Evolutionary conservation across 2,329 filamentous ascomycete genomes (phyloP), one percentile per base, ranked within the genome.

Genomic region (Rhinocladiella similis): DNA sequence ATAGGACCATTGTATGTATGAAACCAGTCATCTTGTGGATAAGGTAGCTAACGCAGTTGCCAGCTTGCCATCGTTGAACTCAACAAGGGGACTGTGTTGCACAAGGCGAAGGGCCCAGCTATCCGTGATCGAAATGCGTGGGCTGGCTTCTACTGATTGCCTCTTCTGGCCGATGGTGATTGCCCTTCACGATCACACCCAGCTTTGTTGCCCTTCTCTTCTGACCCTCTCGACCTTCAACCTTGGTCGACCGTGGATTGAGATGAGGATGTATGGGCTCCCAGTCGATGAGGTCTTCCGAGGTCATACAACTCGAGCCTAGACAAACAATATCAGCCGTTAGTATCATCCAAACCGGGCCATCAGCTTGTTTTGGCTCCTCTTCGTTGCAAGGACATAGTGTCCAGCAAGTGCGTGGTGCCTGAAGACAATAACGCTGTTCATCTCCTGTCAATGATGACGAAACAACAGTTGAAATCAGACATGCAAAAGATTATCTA

Each of bases 51-150:
- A 35, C 41, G 19, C 19, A 12, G 14, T 18, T 38, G 14, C n/a
- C 27, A 61, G 59, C 54, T 58, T 33, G 59, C 59, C 33, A 42
- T 56, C n/a, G 48, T 61, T 19, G 52, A 59, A 20, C 18, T 61
- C 22, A 49, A 59, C 41, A 16, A 41, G 16, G 42, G 43, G 29
- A 36, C 27, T 5, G 46, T 61, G 9, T 16, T 61, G 12, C 47
- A 50, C 29, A 58, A 56, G 45, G 36, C 50, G 2, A 47, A 27
- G 7, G 59, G 55, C 4, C 45, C 59, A 12, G 36, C 42, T 13
- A 59, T 59, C 48, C 47, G 48, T 19, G 50, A 56, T 49, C 42
- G 49, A 27, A 53, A 61, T 48, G 39, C 55, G n/a, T 61, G 59
- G 59, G 53, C 59, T 42, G 59, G 56, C 29, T 61, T 56, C 39